phyloP scores from a whole-genome alignment of 1,284 basidiomycete species.

The Ustilago curta region DNA sequence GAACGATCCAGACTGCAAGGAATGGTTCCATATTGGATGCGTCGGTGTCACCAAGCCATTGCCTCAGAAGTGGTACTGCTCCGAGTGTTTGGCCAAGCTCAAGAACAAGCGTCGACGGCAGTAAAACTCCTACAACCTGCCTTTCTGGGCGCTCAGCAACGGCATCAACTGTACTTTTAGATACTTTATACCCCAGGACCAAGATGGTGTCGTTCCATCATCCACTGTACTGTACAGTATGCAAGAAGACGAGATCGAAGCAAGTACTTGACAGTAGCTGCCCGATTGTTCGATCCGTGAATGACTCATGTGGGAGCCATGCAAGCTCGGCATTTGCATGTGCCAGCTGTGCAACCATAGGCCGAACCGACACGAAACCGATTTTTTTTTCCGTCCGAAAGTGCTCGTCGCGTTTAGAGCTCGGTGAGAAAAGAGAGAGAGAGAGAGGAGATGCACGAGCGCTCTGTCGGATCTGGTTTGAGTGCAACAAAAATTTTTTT shows the following conservation, averaged over 20 bases:
- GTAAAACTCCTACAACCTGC: constrained; percentile 5
- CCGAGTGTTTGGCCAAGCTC: constrained; percentile 52
- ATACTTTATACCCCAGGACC: not conserved
- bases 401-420: constrained; percentile 4
- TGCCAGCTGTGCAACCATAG: no score
- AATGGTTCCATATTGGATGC: constrained; percentile 69
- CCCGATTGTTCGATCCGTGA: constrained; percentile 1
- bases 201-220: not conserved
- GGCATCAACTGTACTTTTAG: constrained; percentile 1
- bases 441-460: constrained; percentile 9
- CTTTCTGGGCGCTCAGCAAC: not conserved
- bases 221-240: not conserved
- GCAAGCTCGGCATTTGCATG: no score
- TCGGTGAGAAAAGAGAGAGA: no score
- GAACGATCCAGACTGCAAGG: constrained; percentile 63
- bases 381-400: no score
- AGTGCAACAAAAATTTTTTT: constrained; percentile 6
- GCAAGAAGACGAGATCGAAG: not conserved
- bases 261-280: not conserved
- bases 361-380: no score
- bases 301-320: no score
- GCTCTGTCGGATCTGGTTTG: constrained; percentile 12
- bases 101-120: constrained; percentile 48
- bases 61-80: constrained; percentile 66
- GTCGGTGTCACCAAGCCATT: constrained; percentile 67